Percentiles rank a stretch among this genome's conserved stretches.
Conservation (phyloP, 805 yeast genomes). For the Candida coquimbonensis region DNA sequence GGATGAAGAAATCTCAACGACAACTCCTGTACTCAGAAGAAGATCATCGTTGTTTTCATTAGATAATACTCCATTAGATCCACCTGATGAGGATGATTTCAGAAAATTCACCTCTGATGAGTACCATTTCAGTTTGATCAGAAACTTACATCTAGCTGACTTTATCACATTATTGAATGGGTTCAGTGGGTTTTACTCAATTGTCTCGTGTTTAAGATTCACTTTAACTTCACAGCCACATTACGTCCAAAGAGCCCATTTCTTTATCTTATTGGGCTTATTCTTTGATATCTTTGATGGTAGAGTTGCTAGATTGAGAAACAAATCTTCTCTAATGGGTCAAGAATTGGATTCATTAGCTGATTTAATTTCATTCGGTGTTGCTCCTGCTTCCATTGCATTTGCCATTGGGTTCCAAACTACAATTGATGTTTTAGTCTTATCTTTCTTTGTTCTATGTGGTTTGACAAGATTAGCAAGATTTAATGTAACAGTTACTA, state of each 20-base stretch:
- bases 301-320: slow-evolving; percentile 89
- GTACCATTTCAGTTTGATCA: slow-evolving; percentile 78
- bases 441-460: slow-evolving; percentile 83
- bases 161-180: slow-evolving; percentile 93
- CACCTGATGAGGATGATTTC: slow-evolving; percentile 73
- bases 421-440: slow-evolving; percentile 67
- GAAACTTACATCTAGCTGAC: slow-evolving; percentile 92
- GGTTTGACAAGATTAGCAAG: slow-evolving; percentile 92
- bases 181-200: slow-evolving; percentile 86
- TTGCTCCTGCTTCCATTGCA: slow-evolving; percentile 90
- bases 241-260: slow-evolving; percentile 81
- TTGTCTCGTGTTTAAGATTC: slow-evolving; percentile 78
- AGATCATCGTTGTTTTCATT: slow-evolving; percentile 48
- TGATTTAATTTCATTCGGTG: slow-evolving; percentile 90
- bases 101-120: slow-evolving; percentile 73
- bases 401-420: slow-evolving; percentile 87
- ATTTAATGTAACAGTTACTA: slow-evolving; percentile 89
- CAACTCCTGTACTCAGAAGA: slow-evolving; percentile 24
- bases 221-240: slow-evolving; percentile 61
- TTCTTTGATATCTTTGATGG: slow-evolving; percentile 97
- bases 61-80: slow-evolving; percentile 47
- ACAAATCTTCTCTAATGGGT: slow-evolving; percentile 89
- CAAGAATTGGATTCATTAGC: slow-evolving; percentile 97
- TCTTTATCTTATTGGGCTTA: slow-evolving; percentile 82
- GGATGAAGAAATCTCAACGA: slow-evolving; percentile 12